Percentiles rank a stretch among this genome's conserved stretches.
phyloP scores from a whole-genome alignment of 2,329 filamentous ascomycete genomes.

The Ceratocystis colombiana region DNA sequence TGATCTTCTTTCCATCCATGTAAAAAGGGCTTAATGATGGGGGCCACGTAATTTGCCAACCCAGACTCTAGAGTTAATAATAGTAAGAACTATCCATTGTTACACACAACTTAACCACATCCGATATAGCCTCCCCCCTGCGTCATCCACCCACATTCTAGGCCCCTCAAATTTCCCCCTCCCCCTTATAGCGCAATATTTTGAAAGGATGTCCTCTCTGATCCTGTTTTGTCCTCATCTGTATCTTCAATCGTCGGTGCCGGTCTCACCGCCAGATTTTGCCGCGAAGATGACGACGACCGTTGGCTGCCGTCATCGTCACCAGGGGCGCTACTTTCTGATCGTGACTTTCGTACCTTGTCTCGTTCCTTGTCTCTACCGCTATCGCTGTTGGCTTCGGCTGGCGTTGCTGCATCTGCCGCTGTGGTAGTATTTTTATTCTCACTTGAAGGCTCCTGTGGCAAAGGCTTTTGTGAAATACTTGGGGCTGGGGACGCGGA shows the following conservation, averaged over 20 bases:
- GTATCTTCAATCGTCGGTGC: slow-evolving; percentile 18
- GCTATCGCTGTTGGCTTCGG: not conserved
- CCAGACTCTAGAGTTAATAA: not conserved
- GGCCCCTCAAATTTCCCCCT: not conserved
- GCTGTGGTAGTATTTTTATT: slow-evolving; percentile 26
- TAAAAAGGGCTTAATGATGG: not conserved
- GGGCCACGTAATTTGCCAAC: not conserved
- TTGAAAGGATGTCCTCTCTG: slow-evolving; percentile 21
- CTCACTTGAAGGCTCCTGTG: slow-evolving; percentile 25
- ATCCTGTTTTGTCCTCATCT: slow-evolving; percentile 14
- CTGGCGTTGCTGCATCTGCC: not conserved
- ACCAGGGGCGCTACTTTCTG: slow-evolving; percentile 26
- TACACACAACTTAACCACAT: not conserved
- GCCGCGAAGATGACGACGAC: slow-evolving; percentile 35
- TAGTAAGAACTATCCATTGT: not conserved
- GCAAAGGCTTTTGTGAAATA: slow-evolving; percentile 29
- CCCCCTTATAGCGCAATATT: slow-evolving; percentile 21
- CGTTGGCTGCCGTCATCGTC: slow-evolving; percentile 28
- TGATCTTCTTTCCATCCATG: not conserved
- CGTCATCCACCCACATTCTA: not conserved
- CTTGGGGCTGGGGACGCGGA: slow-evolving; percentile 25
- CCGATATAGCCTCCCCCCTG: not conserved
- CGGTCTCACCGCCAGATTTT: slow-evolving; percentile 33
- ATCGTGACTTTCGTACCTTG: not conserved
- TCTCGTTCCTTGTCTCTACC: not conserved